phyloP scores from a whole-genome alignment of 495 filamentous ascomycete genomes.

The Neurospora sp. region DNA sequence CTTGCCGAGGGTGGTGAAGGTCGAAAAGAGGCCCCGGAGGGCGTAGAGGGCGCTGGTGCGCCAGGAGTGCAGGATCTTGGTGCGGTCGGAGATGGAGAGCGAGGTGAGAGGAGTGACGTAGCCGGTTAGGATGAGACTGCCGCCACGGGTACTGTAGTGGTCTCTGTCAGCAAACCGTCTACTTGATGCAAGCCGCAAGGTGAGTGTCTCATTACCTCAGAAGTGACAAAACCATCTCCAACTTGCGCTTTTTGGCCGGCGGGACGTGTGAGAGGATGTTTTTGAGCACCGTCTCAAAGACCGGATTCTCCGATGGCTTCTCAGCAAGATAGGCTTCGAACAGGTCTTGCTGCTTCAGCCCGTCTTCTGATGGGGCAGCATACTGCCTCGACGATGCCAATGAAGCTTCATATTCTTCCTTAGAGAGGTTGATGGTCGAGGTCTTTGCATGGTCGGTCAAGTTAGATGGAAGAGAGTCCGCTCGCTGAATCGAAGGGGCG shows the following conservation, averaged over 20 bases:
- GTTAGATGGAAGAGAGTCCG: background rate
- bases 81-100: conserved; percentile 49
- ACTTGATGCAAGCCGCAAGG: background rate
- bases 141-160: conserved; percentile 49
- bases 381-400: background rate
- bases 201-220: conserved; percentile 18
- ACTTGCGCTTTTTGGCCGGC: conserved; percentile 14
- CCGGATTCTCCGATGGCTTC: conserved; percentile 18
- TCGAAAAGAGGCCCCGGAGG: conserved; percentile 46
- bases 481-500: conserved; percentile 3
- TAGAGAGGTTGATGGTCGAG: conserved; percentile 2
- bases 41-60: conserved; percentile 45
- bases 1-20: conserved; percentile 44
- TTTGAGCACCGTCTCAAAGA: conserved; percentile 15
- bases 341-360: background rate
- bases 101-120: conserved; percentile 50
- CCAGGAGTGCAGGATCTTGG: conserved; percentile 53
- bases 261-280: conserved; percentile 17
- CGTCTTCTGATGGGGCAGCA: conserved; percentile 6
- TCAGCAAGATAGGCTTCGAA: conserved; percentile 29
- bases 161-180: conserved; percentile 5
- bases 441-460: background rate
- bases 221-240: conserved; percentile 18
- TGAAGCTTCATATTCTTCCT: conserved; percentile 1
- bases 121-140: conserved; percentile 58